These are phyloP conservation scores for Solanum medicagineum DNA, from an alignment of 257 asterid species.

Conservation along the genomic window DNA sequence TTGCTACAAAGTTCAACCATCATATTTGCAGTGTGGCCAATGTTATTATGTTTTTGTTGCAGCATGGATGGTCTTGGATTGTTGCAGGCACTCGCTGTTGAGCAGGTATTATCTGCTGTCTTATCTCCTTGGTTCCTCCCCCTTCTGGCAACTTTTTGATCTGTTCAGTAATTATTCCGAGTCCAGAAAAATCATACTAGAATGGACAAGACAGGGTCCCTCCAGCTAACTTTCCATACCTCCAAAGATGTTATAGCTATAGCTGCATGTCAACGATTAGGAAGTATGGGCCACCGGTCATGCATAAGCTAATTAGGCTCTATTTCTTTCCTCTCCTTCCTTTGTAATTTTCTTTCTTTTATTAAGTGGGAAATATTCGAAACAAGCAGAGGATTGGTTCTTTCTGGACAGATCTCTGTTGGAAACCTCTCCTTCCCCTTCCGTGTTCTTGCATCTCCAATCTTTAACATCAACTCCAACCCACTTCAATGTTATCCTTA, in stretches of 20 bases:
- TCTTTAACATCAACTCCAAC: no score
- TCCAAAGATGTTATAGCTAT: neutral
- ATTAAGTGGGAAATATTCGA: neutral
- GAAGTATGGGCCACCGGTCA: neutral
- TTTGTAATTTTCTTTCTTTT: neutral
- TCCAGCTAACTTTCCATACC: neutral
- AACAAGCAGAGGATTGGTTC: neutral
- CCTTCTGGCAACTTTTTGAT: neutral
- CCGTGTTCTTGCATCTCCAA: neutral
- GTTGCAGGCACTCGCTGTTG: slow-evolving; percentile 72
- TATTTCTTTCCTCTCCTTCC: neutral
- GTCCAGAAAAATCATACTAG: neutral
- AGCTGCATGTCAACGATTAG: neutral
- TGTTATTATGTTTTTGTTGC: slow-evolving; percentile 61
- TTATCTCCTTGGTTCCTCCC: neutral
- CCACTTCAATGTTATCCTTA: no score
- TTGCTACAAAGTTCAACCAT: slow-evolving; percentile 56
- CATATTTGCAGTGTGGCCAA: slow-evolving; percentile 52
- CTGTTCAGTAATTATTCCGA: neutral
- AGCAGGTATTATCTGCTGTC: slow-evolving; percentile 19
- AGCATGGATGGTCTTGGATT: slow-evolving; percentile 73
- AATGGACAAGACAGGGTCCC: neutral
- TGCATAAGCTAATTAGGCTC: neutral
- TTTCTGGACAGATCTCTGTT: neutral
- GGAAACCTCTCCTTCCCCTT: neutral